These are phyloP conservation scores for Dissophora globulifera DNA, from an alignment of 192 early-diverging fungal genomes.

Conservation along the genomic window DNA sequence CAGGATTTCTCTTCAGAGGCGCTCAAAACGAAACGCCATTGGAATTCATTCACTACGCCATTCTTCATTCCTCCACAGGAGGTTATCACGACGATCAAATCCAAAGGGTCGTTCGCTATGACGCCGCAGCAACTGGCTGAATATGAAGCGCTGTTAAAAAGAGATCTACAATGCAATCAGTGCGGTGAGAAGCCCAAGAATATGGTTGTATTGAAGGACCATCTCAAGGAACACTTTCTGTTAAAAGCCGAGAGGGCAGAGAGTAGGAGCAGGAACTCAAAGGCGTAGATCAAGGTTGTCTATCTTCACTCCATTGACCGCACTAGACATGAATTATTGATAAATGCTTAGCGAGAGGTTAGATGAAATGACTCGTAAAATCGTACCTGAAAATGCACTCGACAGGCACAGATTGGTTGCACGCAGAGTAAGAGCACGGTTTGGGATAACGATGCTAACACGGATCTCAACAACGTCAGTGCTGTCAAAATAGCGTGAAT, in stretches of 20 bases:
- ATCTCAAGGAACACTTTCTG: constrained; percentile 40
- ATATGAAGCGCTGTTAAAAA: constrained; percentile 56
- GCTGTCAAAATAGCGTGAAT: too few relatives aligned
- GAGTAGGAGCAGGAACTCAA: too few relatives aligned
- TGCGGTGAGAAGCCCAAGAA: constrained; percentile 50
- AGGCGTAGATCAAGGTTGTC: too few relatives aligned
- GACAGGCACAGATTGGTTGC: too few relatives aligned
- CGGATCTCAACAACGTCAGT: too few relatives aligned
- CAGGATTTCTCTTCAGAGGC: constrained; percentile 63
- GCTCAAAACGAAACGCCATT: constrained; percentile 71
- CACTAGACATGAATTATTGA: too few relatives aligned
- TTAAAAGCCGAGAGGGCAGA: neutral
- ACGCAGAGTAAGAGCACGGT: too few relatives aligned
- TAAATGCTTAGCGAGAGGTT: too few relatives aligned
- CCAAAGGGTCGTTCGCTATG: constrained; percentile 52
- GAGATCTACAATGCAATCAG: constrained; percentile 60
- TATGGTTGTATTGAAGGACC: constrained; percentile 62
- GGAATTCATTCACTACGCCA: constrained; percentile 69
- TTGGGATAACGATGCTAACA: too few relatives aligned
- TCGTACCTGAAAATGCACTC: too few relatives aligned
- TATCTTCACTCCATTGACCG: too few relatives aligned
- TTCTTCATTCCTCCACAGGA: constrained; percentile 63
- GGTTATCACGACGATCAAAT: constrained; percentile 51
- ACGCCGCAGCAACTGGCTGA: constrained; percentile 38
- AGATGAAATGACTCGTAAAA: too few relatives aligned